Evolutionary conservation across 768 basidiomycete genomes (phyloP).

Genomic region (Boletus reticuloceps): DNA sequence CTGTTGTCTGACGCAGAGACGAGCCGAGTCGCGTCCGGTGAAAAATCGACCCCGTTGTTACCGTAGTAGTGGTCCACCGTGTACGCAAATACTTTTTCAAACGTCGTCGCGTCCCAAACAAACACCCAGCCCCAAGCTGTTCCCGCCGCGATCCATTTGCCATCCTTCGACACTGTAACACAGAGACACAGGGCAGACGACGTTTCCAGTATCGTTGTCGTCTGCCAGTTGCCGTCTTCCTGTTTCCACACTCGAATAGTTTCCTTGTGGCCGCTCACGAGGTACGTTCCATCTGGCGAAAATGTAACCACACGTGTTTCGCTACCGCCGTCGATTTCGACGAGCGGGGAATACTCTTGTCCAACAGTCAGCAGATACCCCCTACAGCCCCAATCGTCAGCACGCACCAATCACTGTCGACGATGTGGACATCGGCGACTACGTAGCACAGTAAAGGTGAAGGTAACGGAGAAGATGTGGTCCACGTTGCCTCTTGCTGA

Average conservation of each 20-base stretch:
- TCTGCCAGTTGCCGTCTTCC: neutral
- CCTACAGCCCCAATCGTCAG: no score
- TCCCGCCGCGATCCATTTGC: slow-evolving; percentile 2
- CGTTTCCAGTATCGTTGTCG: no score
- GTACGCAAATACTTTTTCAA: neutral
- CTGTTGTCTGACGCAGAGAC: neutral
- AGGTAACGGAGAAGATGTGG: no score
- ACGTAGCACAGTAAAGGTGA: no score
- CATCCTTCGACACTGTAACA: neutral
- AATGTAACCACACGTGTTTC: neutral
- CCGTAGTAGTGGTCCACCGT: neutral
- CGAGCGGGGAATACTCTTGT: neutral
- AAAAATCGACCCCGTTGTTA: slow-evolving; percentile 1
- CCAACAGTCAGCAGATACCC: neutral
- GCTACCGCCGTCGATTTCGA: neutral
- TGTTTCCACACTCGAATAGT: neutral
- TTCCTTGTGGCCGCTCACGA: neutral
- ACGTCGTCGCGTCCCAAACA: neutral
- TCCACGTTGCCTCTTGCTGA: no score
- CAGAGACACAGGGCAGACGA: neutral
- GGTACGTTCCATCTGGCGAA: neutral
- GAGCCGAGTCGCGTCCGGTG: neutral
- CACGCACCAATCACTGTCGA: neutral
- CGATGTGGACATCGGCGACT: no score
- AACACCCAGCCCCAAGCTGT: neutral